Base-by-base conservation (phyloP, 306 rosid genomes). In the Begonia fuchsioides region DNA sequence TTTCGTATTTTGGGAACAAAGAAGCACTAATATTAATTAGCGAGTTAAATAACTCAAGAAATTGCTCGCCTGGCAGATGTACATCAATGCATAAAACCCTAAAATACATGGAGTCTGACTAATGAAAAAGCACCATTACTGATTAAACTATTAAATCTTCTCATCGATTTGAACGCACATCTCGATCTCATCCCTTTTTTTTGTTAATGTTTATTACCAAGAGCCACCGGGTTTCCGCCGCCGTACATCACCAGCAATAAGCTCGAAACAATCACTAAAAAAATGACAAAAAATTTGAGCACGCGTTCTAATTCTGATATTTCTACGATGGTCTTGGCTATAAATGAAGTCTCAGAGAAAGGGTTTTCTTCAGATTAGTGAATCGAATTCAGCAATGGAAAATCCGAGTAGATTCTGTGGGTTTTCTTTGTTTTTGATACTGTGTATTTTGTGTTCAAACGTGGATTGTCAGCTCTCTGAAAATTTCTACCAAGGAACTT, bases 401-500 rank as follows among this genome's bases (percentile, higher is more conserved):
- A 56, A 20, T 57, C 17, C 73, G 0, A 50, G 15, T 50, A 55
- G 48, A 48, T 41, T n/a, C 2, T 50, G 41, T 46, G 43, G 47
- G 26, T 56, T 14, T 59, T 60, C 60, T 39, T 50, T 72, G 60
- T 7, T 75, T 4, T 48, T 69, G 50, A 52, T 35, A 44, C 10
- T 76, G 39, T 51, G 72, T 38, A 54, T 76, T 50, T 26, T 74
- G 55, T 58, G 76, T 58, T 72, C 59, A 20, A 63, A 50, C 39
- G 80, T 55, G 13, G 72, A 57, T 7, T 76, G 86, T 12, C 84
- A 90, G 17, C 59, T 90, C 3, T 68, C 72, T 49, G 47, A 76
- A 38, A 79, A 84, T 50, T 90, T 90, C 62, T 90, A 90, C 32
- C 17, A 35, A 14, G 44, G 69, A 39, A 64, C 86, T 1, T 90